Evolutionary conservation across 192 early-diverging fungal genomes (phyloP).

Genomic region (Linnemannia hyalina): DNA sequence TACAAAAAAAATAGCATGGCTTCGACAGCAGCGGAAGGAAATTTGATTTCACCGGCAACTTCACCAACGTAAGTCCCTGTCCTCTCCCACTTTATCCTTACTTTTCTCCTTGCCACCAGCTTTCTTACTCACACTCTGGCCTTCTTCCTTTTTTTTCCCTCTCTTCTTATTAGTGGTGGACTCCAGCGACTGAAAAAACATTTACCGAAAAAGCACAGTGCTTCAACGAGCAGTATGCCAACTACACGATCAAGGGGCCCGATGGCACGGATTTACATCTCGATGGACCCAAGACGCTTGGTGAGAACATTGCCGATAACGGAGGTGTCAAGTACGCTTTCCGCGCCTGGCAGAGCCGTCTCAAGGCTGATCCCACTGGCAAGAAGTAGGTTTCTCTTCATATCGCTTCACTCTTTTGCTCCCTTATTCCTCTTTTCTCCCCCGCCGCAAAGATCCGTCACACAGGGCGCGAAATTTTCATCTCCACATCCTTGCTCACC

Average conservation of each 20-base stretch:
- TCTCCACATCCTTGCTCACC: too few relatives aligned
- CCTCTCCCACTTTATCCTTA: slow-evolving; percentile 57
- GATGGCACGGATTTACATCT: slow-evolving; percentile 52
- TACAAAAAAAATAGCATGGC: slow-evolving; percentile 55
- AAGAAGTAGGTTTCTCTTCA: slow-evolving; percentile 18
- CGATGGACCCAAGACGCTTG: slow-evolving; percentile 67
- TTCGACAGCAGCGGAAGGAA: slow-evolving; percentile 71
- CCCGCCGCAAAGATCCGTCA: too few relatives aligned
- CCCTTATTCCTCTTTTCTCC: too few relatives aligned
- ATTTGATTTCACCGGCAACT: slow-evolving; percentile 63
- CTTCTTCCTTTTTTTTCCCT: slow-evolving; percentile 23
- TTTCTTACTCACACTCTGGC: background rate
- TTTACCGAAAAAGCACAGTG: slow-evolving; percentile 69
- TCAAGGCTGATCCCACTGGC: slow-evolving; percentile 2
- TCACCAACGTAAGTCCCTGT: slow-evolving; percentile 27
- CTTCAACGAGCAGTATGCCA: slow-evolving; percentile 73
- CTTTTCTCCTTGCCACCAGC: background rate
- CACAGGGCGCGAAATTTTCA: too few relatives aligned
- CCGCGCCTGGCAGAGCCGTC: slow-evolving; percentile 52
- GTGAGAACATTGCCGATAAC: slow-evolving; percentile 79
- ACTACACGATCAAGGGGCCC: slow-evolving; percentile 55
- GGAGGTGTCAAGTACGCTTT: slow-evolving; percentile 67
- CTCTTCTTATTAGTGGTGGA: slow-evolving; percentile 69
- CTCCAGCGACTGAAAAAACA: slow-evolving; percentile 57
- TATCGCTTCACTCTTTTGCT: too few relatives aligned